Evolutionary conservation across 345 rosid genomes (phyloP).

Genomic region (Bruguiera sexangula): DNA sequence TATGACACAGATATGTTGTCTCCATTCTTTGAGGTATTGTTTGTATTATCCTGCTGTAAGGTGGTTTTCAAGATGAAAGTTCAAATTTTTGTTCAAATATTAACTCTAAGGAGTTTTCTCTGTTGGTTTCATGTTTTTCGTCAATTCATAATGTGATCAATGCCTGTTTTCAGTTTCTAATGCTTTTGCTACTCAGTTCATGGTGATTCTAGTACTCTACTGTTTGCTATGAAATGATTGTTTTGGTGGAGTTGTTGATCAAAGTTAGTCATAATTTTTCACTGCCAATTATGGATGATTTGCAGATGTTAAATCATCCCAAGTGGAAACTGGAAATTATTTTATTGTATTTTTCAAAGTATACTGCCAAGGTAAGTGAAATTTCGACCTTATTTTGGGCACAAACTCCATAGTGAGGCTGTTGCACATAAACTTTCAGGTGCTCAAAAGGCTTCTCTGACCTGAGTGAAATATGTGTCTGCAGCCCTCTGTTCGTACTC

Average conservation of each 20-base stretch:
- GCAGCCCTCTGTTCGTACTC: slow-evolving; percentile 67
- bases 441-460: neutral
- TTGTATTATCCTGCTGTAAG: neutral
- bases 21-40: slow-evolving; percentile 61
- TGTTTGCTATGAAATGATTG: neutral
- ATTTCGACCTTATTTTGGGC: neutral
- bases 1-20: slow-evolving; percentile 50
- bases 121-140: neutral
- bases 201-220: neutral
- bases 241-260: neutral
- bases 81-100: neutral
- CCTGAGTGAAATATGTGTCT: slow-evolving; percentile 1
- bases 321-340: slow-evolving; percentile 83
- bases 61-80: neutral
- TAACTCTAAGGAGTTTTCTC: neutral
- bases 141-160: neutral
- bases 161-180: neutral
- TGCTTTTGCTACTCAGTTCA: neutral
- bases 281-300: neutral
- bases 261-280: neutral
- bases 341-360: slow-evolving; percentile 61
- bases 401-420: neutral
- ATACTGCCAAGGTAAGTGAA: slow-evolving; percentile 50
- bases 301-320: slow-evolving; percentile 64
- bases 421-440: neutral